phyloP scores from a whole-genome alignment of 2,329 filamentous ascomycete genomes.

The Fusarium continuum region DNA sequence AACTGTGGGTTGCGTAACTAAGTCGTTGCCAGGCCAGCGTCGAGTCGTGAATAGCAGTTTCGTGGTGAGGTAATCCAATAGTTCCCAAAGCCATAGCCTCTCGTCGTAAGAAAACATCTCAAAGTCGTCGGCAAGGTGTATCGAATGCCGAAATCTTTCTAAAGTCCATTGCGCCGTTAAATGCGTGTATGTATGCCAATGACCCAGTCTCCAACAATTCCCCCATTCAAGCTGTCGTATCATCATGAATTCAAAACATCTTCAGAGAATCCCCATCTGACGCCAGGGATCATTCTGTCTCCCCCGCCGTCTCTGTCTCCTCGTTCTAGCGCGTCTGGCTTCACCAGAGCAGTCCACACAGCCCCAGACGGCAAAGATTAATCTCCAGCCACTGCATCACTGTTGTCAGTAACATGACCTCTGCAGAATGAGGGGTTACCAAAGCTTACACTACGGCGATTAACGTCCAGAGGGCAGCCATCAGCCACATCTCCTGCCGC shows the following conservation, averaged over 20 bases:
- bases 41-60: background rate
- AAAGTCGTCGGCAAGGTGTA: background rate
- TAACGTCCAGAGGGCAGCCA: slow-evolving; percentile 37
- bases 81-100: background rate
- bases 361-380: slow-evolving; percentile 45
- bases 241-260: background rate
- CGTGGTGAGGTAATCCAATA: background rate
- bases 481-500: slow-evolving; percentile 31
- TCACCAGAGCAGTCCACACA: slow-evolving; percentile 43
- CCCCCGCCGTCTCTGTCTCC: slow-evolving; percentile 25
- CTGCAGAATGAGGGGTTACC: background rate
- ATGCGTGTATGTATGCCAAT: slow-evolving; percentile 11
- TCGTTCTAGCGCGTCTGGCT: slow-evolving; percentile 30
- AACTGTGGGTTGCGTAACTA: background rate
- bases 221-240: slow-evolving; percentile 1
- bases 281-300: slow-evolving; percentile 35
- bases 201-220: background rate
- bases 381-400: slow-evolving; percentile 38
- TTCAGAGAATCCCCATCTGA: slow-evolving; percentile 34
- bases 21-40: background rate
- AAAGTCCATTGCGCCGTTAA: slow-evolving; percentile 12
- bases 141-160: background rate
- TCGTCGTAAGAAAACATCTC: background rate
- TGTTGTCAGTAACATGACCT: background rate
- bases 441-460: slow-evolving; percentile 42